phyloP scores from a whole-genome alignment of 306 rosid species.

The Quercus parvula region DNA sequence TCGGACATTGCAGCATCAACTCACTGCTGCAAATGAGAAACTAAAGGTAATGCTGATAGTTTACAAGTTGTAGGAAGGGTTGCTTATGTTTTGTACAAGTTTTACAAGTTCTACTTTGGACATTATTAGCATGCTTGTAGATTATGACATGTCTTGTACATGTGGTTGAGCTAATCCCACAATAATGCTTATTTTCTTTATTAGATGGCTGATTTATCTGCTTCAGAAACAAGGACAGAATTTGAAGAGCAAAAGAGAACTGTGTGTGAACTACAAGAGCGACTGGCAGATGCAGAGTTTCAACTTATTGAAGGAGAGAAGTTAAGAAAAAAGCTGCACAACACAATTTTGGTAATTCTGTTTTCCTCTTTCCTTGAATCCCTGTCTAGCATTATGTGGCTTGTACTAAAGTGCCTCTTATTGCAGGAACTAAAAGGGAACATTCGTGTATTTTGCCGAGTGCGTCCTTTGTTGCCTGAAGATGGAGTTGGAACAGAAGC shows the following conservation, averaged over 20 bases:
- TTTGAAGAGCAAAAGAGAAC: conserved; percentile 61
- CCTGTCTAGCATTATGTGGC: background rate
- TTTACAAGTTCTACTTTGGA: background rate
- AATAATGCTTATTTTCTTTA: background rate
- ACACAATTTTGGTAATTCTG: conserved; percentile 70
- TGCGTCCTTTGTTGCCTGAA: conserved; percentile 84
- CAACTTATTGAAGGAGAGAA: conserved; percentile 78
- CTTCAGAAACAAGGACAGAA: conserved; percentile 48
- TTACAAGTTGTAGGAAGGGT: conserved; percentile 5
- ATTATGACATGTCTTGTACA: background rate
- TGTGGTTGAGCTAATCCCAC: conserved; percentile 6
- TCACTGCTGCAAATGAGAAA: conserved; percentile 60
- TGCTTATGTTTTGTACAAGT: background rate
- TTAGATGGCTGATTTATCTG: conserved; percentile 66
- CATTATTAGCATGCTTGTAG: conserved; percentile 1
- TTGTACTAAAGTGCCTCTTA: conserved; percentile 12
- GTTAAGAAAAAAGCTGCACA: conserved; percentile 76
- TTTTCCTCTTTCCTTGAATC: background rate
- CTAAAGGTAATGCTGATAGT: conserved; percentile 44
- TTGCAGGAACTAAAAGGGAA: conserved; percentile 89
- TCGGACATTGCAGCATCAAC: conserved; percentile 43
- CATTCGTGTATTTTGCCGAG: conserved; percentile 92
- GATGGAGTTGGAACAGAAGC: conserved; percentile 59
- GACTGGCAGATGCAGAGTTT: conserved; percentile 59
- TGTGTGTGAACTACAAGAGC: conserved; percentile 51